Conservation (phyloP, 768 basidiomycete species). For the Collybia sp. region DNA sequence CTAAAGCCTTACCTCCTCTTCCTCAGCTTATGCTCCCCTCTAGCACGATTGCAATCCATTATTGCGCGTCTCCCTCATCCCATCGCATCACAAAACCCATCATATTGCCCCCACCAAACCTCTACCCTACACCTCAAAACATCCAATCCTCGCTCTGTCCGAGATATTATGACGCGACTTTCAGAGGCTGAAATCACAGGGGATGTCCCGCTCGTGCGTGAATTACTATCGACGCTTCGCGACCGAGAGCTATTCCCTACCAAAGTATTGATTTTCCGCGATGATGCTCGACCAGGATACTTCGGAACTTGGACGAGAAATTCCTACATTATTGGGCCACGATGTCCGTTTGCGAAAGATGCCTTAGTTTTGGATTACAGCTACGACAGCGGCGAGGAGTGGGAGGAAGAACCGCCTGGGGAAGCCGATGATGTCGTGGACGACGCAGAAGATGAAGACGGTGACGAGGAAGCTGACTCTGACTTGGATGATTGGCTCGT, state of each 20-base stretch:
- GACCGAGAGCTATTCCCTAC: constrained; percentile 61
- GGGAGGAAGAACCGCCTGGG: constrained; percentile 85
- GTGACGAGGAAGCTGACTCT: constrained; percentile 61
- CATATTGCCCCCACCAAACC: constrained; percentile 5
- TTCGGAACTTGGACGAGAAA: constrained; percentile 91
- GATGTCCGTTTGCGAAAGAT: constrained; percentile 81
- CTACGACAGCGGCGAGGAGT: constrained; percentile 94
- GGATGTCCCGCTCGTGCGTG: constrained; percentile 63
- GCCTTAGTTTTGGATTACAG: constrained; percentile 77
- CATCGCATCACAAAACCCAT: constrained; percentile 11
- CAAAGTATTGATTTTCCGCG: constrained; percentile 80
- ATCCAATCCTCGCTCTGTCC: constrained; percentile 30
- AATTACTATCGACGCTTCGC: constrained; percentile 54
- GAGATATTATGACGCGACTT: constrained; percentile 53
- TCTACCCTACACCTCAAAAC: constrained; percentile 26
- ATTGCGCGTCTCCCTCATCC: constrained; percentile 28
- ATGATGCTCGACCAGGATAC: constrained; percentile 88
- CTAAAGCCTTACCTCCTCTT: background rate
- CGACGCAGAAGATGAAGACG: constrained; percentile 63
- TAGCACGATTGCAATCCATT: constrained; percentile 36
- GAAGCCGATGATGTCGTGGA: constrained; percentile 75
- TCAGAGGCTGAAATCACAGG: constrained; percentile 76
- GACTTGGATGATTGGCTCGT: constrained; percentile 80
- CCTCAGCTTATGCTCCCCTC: constrained; percentile 4
- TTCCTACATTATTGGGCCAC: constrained; percentile 74